Conservation (phyloP, 345 rosid species). For the Erucastrum elatum region DNA sequence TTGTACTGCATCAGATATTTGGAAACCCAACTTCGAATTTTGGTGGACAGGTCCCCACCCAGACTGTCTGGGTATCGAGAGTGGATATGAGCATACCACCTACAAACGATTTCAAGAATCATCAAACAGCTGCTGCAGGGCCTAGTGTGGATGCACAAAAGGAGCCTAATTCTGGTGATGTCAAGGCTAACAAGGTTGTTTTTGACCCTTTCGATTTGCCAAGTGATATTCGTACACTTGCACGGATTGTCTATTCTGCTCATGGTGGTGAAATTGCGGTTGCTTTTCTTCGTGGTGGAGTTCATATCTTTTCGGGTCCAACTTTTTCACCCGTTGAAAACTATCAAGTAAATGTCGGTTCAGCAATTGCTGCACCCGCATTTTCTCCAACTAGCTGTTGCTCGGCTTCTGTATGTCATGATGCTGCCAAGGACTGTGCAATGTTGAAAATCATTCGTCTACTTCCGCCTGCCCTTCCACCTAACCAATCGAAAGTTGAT, state of each 20-base stretch:
- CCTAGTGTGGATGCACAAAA: slow-evolving; percentile 54
- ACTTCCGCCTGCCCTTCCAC: slow-evolving; percentile 89
- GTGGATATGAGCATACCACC: slow-evolving; percentile 96
- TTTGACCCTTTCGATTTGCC: slow-evolving; percentile 99
- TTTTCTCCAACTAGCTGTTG: slow-evolving; percentile 99
- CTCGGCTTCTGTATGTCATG: slow-evolving; percentile 98
- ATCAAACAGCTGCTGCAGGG: slow-evolving; percentile 56
- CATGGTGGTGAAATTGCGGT: slow-evolving; percentile 98
- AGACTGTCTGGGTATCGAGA: slow-evolving; percentile 95
- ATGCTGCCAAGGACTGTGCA: slow-evolving; percentile 74
- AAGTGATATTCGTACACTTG: slow-evolving; percentile 92
- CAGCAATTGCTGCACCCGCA: slow-evolving; percentile 97
- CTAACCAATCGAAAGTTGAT: slow-evolving; percentile 72
- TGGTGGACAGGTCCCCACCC: slow-evolving; percentile 94
- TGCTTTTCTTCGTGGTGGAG: slow-evolving; percentile 95
- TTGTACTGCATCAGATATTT: slow-evolving; percentile 95
- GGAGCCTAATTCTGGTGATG: slow-evolving; percentile 53
- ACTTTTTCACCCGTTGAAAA: slow-evolving; percentile 82
- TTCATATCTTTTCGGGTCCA: slow-evolving; percentile 97
- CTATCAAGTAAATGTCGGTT: slow-evolving; percentile 94
- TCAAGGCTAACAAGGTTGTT: slow-evolving; percentile 64
- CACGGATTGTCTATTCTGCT: slow-evolving; percentile 94
- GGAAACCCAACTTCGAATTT: slow-evolving; percentile 92
- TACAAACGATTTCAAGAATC: slow-evolving; percentile 71
- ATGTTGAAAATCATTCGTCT: slow-evolving; percentile 90